phyloP scores from a whole-genome alignment of 2,329 filamentous ascomycete genomes.

The Aspergillus fructus region DNA sequence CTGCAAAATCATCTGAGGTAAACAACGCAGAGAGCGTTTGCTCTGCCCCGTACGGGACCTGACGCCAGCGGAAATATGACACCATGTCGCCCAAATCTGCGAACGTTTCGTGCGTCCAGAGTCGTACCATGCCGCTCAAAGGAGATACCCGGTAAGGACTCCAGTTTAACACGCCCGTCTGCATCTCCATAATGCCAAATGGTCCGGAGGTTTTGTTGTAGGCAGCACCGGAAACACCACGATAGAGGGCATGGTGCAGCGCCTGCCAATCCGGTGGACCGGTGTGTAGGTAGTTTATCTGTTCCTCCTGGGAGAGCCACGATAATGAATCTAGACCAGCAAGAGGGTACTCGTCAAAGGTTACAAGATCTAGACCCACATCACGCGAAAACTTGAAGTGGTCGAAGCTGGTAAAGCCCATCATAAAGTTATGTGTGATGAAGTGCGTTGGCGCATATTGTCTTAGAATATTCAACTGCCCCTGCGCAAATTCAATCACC shows the following conservation, averaged over 20 bases:
- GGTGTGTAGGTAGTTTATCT: not conserved
- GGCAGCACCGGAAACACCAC: not conserved
- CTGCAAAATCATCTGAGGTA: not conserved
- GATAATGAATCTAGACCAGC: too few relatives aligned
- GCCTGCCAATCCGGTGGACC: not conserved
- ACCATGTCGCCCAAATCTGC: not conserved
- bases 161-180: not conserved
- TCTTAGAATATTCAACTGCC: not conserved
- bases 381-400: not conserved
- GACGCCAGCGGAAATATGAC: not conserved
- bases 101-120: not conserved
- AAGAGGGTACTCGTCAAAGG: not conserved
- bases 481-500: not conserved
- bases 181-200: not conserved
- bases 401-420: not conserved
- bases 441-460: not conserved
- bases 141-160: not conserved
- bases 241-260: not conserved
- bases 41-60: not conserved
- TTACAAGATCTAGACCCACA: not conserved
- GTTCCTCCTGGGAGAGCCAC: not conserved
- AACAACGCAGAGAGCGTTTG: not conserved
- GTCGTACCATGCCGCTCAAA: not conserved
- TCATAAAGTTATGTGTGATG: not conserved
- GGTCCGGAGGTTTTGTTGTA: not conserved